These are phyloP conservation scores for Endotrypanum monterogeii DNA, from an alignment of 208 protist genomes.

Conservation along the genomic window DNA sequence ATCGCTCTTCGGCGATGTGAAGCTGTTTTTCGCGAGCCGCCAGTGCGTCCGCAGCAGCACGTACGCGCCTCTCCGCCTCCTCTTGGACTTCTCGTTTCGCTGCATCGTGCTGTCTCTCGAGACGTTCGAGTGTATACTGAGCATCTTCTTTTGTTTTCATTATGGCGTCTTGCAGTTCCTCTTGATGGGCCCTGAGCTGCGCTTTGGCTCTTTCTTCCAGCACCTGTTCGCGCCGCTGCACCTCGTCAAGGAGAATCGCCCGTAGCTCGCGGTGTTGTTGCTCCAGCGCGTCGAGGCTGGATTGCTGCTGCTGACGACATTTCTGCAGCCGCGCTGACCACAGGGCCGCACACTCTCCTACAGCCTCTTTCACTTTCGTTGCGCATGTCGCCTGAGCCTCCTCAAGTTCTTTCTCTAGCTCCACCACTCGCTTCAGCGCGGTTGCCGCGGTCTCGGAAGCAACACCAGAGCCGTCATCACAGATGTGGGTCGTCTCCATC, in stretches of 20 bases:
- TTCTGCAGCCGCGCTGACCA: conserved; percentile 22
- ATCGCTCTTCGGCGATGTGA: conserved; percentile 4
- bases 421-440: conserved; percentile 18
- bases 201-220: conserved; percentile 20
- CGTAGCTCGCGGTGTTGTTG: conserved; percentile 29
- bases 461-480: not conserved
- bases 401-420: conserved; percentile 28
- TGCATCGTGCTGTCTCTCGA: conserved; percentile 9
- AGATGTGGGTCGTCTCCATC: not conserved
- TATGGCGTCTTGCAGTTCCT: conserved; percentile 26
- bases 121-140: conserved; percentile 20
- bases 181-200: conserved; percentile 31
- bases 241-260: conserved; percentile 20
- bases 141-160: conserved; percentile 18
- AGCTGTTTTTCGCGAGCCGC: conserved; percentile 16
- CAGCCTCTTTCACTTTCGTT: conserved; percentile 12
- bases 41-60: conserved; percentile 20
- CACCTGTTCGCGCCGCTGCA: conserved; percentile 25
- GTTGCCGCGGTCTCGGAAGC: not conserved
- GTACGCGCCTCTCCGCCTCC: conserved; percentile 10
- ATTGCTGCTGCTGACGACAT: conserved; percentile 5
- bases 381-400: conserved; percentile 14
- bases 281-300: conserved; percentile 18
- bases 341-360: conserved; percentile 1
- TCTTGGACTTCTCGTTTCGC: not conserved